Evolutionary conservation across 306 rosid species (phyloP).

Genomic region (Ormosia emarginata): DNA sequence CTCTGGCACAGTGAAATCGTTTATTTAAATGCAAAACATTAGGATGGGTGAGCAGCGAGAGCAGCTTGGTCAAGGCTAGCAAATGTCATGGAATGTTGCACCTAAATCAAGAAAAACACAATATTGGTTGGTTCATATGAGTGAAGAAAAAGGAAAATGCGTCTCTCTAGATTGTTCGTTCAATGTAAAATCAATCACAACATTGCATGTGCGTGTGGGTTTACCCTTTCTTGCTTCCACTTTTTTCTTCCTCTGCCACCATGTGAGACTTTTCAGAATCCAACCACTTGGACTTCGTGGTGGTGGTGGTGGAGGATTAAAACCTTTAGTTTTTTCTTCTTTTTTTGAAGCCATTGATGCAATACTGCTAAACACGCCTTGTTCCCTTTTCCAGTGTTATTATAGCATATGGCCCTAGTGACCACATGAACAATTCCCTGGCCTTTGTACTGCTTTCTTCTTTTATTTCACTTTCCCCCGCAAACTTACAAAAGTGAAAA

Average conservation of each 20-base stretch:
- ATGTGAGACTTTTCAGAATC: slow-evolving; percentile 82
- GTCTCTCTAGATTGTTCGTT: background rate
- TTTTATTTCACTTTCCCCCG: background rate
- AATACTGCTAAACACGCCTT: slow-evolving; percentile 15
- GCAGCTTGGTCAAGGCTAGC: background rate
- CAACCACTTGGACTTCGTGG: slow-evolving; percentile 27
- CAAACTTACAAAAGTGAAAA: background rate
- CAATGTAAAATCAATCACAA: slow-evolving; percentile 20
- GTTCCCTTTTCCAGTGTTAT: slow-evolving; percentile 24
- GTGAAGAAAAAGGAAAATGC: background rate
- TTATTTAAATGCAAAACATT: background rate
- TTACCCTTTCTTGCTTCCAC: slow-evolving; percentile 7
- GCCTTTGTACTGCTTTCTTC: background rate
- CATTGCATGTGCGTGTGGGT: slow-evolving; percentile 45
- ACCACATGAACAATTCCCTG: slow-evolving; percentile 8
- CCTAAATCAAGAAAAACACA: slow-evolving; percentile 2
- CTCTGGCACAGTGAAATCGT: background rate
- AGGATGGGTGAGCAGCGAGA: background rate
- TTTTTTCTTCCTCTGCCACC: slow-evolving; percentile 29
- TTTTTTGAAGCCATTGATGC: slow-evolving; percentile 22
- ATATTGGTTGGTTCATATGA: background rate
- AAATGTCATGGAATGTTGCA: background rate
- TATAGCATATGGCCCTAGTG: slow-evolving; percentile 12
- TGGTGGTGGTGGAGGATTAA: slow-evolving; percentile 10
- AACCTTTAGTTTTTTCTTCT: slow-evolving; percentile 2